Evolutionary conservation across 176 grass and related monocot genomes (phyloP), one percentile per base, ranked within the genome.

Genomic region (Tuctoria greenei): DNA sequence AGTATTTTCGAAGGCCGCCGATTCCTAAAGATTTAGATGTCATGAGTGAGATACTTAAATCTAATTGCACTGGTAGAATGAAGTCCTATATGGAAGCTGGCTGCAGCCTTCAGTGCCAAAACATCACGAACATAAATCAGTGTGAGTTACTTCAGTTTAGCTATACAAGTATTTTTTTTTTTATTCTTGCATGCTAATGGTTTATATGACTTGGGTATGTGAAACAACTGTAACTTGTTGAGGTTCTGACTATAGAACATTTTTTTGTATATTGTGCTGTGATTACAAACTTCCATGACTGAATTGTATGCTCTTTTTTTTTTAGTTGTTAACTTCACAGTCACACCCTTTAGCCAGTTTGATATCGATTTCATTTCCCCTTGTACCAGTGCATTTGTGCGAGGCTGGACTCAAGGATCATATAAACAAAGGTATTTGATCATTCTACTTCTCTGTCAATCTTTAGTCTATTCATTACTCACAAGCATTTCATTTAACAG

Each of bases 31-130:
- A 66, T 68, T 86, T 78, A 10, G 72, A 66, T 67, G 70, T 83
- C 10, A 57, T 85, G 11, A 69, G 55, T 12, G 36, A 80, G 72
- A 79, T 90, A 74, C 69, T 93, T 52, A 82, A 77, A 83, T 85
- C 85, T 47, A 90, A 90, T 37, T 82, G 55, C 81, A 93, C 87
- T 51, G 39, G 16, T 52, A 90, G 87, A 73, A 90, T 90, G 91
- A 77, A 64, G 42, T 81, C 73, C 27, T 93, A 93, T 63, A 61
- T 93, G 57, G 69, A 93, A 71, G 78, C 78, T 82, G 78, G 91
- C 10, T 87, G 87, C 58, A 83, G 54, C 34, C 77, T 75, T 67
- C 82, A 47, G 49, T 31, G 36, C 58, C 73, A 59, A 59, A 70
- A 75, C 51, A 78, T 88, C 36, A 76, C 73, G 36, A 93, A 93